Evolutionary conservation across 805 yeast genomes (phyloP).

Genomic region (Zygotorulaspora danielsina): DNA sequence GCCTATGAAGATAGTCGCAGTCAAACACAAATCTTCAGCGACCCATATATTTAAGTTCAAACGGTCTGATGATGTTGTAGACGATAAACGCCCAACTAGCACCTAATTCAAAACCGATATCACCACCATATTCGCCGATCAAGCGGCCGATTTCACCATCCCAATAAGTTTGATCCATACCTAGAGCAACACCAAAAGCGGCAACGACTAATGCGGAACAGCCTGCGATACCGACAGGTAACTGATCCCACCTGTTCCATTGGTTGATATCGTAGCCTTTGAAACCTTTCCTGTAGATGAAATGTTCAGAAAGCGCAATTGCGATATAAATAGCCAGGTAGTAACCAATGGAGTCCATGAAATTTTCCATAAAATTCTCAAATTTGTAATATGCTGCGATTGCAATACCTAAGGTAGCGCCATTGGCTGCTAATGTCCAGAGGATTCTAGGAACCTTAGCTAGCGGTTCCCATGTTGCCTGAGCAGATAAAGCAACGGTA

Average conservation of each 20-base stretch:
- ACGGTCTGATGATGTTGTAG: constrained; percentile 55
- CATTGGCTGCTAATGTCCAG: constrained; percentile 77
- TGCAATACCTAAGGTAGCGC: constrained; percentile 73
- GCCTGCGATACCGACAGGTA: constrained; percentile 79
- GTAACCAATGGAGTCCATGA: constrained; percentile 88
- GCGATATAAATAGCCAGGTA: constrained; percentile 83
- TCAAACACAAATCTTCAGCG: too few species aligned
- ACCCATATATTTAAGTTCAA: constrained; percentile 64
- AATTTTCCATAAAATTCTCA: constrained; percentile 68
- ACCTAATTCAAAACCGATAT: constrained; percentile 80
- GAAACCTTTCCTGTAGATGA: constrained; percentile 65
- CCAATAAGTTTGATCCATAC: constrained; percentile 87
- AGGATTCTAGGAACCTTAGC: constrained; percentile 70
- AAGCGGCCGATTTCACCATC: constrained; percentile 57
- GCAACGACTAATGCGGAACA: constrained; percentile 75
- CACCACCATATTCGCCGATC: constrained; percentile 53
- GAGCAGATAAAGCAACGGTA: constrained; percentile 81
- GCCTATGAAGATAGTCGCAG: too few species aligned
- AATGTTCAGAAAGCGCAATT: constrained; percentile 72
- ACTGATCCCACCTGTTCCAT: constrained; percentile 51
- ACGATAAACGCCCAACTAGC: constrained; percentile 62
- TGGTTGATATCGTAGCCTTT: constrained; percentile 57
- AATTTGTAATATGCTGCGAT: constrained; percentile 83
- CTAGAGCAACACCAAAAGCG: constrained; percentile 76
- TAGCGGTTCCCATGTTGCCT: constrained; percentile 72